phyloP scores from a whole-genome alignment of 257 asterid species.

The Vinca minor region DNA sequence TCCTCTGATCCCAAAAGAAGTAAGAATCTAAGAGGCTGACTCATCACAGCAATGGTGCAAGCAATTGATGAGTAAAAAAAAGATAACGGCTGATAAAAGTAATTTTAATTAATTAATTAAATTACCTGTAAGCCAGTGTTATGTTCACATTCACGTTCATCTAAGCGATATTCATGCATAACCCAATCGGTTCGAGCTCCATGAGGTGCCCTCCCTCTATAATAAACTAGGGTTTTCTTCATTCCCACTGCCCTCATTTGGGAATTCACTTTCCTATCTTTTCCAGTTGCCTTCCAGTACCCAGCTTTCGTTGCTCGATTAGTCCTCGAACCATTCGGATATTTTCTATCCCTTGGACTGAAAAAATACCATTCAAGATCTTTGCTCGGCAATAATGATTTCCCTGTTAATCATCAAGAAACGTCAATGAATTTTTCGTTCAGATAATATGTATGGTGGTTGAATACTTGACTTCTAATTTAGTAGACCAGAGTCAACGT shows the following conservation, averaged over 20 bases:
- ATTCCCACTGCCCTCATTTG: constrained; percentile 72
- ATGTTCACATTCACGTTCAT: constrained; percentile 78
- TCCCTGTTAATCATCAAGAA: constrained; percentile 35
- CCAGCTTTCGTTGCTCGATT: too few species aligned
- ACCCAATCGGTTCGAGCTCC: constrained; percentile 96
- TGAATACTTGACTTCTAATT: too few species aligned
- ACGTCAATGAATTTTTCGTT: too few species aligned
- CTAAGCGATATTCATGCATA: constrained; percentile 95
- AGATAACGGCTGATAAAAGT: neutral
- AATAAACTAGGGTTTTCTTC: constrained; percentile 98
- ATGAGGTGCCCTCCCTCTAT: constrained; percentile 96
- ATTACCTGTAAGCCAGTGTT: constrained; percentile 67
- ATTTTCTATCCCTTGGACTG: too few species aligned
- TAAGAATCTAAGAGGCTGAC: neutral
- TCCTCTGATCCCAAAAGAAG: neutral
- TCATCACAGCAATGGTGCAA: neutral
- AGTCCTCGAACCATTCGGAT: too few species aligned
- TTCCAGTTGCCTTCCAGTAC: too few species aligned
- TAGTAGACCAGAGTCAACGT: too few species aligned
- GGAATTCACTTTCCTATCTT: constrained; percentile 84
- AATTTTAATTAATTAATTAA: too few species aligned
- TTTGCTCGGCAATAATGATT: constrained; percentile 90
- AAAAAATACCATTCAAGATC: too few species aligned
- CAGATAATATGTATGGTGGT: too few species aligned
- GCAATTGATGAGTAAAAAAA: neutral